Base-by-base conservation (phyloP, 345 rosid genomes). In the Hypericum androsaemum region DNA sequence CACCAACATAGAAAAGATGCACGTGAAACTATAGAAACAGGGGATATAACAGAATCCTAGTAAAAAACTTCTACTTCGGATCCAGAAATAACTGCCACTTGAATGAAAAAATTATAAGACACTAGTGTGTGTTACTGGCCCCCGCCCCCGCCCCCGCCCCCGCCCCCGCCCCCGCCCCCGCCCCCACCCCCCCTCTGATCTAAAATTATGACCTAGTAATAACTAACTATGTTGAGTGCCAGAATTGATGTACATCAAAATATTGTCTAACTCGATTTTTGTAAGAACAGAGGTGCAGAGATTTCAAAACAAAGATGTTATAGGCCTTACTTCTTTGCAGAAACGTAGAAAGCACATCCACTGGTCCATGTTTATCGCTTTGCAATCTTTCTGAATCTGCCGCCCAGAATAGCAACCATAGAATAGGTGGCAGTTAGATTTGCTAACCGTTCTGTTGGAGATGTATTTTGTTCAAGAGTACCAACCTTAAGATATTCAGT, bases 321-420 rank as follows among this genome's bases (percentile, higher is more conserved):
- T 11, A 6, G 38, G 39, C 40, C 63, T 60, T 66, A 92, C 98
- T 89, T 92, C 94, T 15, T 84, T 80, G 71, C 87, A 92, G 70
- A 92, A 92, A 61, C 96, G 79, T 56, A 69, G 80, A 66, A 84
- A 71, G 36, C 87, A 82, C 81, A 74, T 79, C 98, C 98, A 92
- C 65, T 92, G 98, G 47, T 92, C 98, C 88, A 74, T 65, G 76
- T 88, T 92, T 69, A 92, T 74, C 55, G 85, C 98, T 78, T 85
- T 92, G 68, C 88, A 92, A 71, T 92, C 98, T 6, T 66, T 81
- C 51, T 92, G 98, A 54, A 80, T 67, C 98, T 88, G 81, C 63
- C 40, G 59, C 22, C 37, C 32, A 41, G 41, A 32, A 39, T 22
- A 22, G 32, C 32, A 14, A 38, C 22, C 35, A 50, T 22, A 32